These are phyloP conservation scores for Casaregolazyma lundiana DNA, from an alignment of 1,139 yeast species.

Conservation along the genomic window DNA sequence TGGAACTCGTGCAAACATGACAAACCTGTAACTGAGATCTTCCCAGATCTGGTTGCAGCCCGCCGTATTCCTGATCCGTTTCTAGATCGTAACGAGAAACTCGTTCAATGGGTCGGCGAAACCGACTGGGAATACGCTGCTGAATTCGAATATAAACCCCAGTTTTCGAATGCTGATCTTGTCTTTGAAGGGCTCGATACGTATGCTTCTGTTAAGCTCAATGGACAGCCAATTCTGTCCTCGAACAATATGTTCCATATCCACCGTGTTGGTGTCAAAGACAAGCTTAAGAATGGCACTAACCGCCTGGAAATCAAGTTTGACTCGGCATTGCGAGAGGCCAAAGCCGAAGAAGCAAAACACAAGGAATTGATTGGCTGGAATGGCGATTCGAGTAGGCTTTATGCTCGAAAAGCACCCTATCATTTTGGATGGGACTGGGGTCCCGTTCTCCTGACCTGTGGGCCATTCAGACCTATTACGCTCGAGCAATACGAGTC, in stretches of 20 bases:
- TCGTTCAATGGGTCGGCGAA: slow-evolving; percentile 46
- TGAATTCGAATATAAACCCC: slow-evolving; percentile 15
- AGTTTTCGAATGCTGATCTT: slow-evolving; percentile 23
- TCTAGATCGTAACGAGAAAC: slow-evolving; percentile 37
- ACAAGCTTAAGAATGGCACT: slow-evolving; percentile 14
- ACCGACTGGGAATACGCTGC: slow-evolving; percentile 25
- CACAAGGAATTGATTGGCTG: slow-evolving; percentile 19
- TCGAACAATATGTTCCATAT: slow-evolving; percentile 40
- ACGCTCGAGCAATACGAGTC: slow-evolving; percentile 29
- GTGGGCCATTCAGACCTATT: slow-evolving; percentile 45
- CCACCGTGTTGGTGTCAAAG: slow-evolving; percentile 23
- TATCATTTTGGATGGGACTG: slow-evolving; percentile 58
- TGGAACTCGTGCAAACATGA: slow-evolving; percentile 11
- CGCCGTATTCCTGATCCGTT: slow-evolving; percentile 43
- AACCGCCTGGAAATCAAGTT: slow-evolving; percentile 29
- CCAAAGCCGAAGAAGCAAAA: slow-evolving; percentile 18
- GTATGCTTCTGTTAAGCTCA: slow-evolving; percentile 38
- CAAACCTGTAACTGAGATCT: slow-evolving; percentile 33
- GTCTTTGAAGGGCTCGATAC: slow-evolving; percentile 45
- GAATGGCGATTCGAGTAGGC: slow-evolving; percentile 41
- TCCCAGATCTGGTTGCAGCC: slow-evolving; percentile 37
- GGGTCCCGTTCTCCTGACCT: slow-evolving; percentile 47
- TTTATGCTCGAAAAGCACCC: slow-evolving; percentile 47
- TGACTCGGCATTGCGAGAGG: slow-evolving; percentile 26
- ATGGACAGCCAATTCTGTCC: slow-evolving; percentile 31